Conservation (phyloP, 192 early-diverging fungal genomes). For the Linnemannia exigua region DNA sequence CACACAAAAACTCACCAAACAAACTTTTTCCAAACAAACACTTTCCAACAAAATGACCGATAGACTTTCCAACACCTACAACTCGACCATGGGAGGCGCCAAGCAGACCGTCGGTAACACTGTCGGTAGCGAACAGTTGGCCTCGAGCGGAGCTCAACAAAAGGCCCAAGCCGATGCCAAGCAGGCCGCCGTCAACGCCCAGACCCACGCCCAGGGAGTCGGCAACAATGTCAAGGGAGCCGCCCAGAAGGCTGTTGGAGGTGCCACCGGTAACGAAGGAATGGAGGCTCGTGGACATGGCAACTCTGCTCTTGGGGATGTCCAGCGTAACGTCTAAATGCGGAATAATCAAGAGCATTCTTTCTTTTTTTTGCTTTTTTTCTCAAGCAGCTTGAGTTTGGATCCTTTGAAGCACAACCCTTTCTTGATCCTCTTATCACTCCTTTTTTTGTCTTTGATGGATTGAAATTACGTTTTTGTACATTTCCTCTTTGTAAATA, state of each 20-base stretch:
- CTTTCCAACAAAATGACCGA: constrained; percentile 31
- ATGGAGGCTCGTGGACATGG: constrained; percentile 30
- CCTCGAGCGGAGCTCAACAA: constrained; percentile 48
- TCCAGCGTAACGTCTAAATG: constrained; percentile 32
- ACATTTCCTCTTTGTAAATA: constrained; percentile 2
- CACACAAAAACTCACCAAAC: no score
- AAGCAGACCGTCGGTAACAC: constrained; percentile 57
- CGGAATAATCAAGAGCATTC: not conserved
- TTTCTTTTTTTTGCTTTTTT: not conserved
- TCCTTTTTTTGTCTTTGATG: not conserved
- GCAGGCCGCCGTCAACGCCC: constrained; percentile 27
- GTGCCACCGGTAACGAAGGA: constrained; percentile 5
- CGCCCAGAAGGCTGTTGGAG: constrained; percentile 36
- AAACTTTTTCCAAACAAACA: constrained; percentile 25
- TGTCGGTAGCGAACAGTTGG: constrained; percentile 50
- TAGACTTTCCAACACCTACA: constrained; percentile 42
- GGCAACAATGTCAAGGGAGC: constrained; percentile 41
- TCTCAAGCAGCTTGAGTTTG: not conserved
- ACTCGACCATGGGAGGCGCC: constrained; percentile 50
- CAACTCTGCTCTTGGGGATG: constrained; percentile 31
- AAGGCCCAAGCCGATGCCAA: constrained; percentile 33
- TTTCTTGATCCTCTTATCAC: no score
- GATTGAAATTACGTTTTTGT: not conserved
- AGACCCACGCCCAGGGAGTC: constrained; percentile 37
- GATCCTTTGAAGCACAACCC: not conserved